A percentile compares a stretch with the other conserved stretches of the same genome.
These are phyloP conservation scores for Ophiosphaerella herpotricha DNA, from an alignment of 2,329 filamentous ascomycete species.

Conservation along the genomic window DNA sequence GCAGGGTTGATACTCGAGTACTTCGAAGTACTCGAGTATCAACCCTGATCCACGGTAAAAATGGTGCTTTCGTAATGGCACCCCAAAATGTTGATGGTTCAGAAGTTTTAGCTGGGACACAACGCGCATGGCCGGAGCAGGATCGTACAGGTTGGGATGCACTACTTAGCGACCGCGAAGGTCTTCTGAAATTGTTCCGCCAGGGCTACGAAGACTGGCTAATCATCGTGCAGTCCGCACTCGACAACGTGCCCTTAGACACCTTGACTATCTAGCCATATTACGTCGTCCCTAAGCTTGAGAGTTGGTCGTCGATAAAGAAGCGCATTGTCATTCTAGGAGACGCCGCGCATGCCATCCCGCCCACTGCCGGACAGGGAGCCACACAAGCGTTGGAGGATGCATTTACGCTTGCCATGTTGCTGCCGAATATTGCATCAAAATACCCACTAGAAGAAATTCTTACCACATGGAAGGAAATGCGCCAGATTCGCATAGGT, in stretches of 20 bases:
- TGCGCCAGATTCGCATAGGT: constrained; percentile 55
- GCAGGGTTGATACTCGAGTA: no score
- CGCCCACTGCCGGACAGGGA: constrained; percentile 64
- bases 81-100: constrained; percentile 42
- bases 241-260: constrained; percentile 16
- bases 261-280: constrained; percentile 24
- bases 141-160: constrained; percentile 41
- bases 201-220: constrained; percentile 17
- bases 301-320: constrained; percentile 50
- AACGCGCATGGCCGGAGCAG: constrained; percentile 39
- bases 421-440: constrained; percentile 17
- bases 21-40: no score
- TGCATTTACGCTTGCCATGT: constrained; percentile 31
- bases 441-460: constrained; percentile 17
- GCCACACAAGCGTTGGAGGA: constrained; percentile 64
- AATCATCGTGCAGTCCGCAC: constrained; percentile 13
- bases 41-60: constrained; percentile 42
- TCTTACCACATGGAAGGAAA: constrained; percentile 51
- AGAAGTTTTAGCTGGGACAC: constrained; percentile 45
- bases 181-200: constrained; percentile 12
- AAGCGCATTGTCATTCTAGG: constrained; percentile 57
- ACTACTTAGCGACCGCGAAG: constrained; percentile 37
- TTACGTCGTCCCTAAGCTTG: constrained; percentile 32
- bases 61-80: constrained; percentile 46
- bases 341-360: constrained; percentile 67